A percentile compares a stretch with the other conserved stretches of the same genome.
Conservation (phyloP, 2,329 filamentous ascomycete species). For the Verticillium tricorpus region DNA sequence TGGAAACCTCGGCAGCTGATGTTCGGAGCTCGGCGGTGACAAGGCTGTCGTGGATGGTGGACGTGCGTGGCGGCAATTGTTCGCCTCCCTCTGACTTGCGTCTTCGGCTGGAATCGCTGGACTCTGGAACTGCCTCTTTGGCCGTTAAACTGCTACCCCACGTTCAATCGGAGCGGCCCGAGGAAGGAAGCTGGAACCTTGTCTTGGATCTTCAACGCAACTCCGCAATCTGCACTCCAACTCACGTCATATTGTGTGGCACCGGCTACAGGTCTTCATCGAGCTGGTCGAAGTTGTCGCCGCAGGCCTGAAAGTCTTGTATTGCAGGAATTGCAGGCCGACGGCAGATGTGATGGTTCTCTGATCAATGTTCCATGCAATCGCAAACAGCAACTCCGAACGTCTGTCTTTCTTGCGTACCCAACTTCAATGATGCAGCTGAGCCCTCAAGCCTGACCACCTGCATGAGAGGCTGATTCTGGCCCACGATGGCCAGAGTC, state of each 20-base stretch:
- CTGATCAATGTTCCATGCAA: too few relatives aligned
- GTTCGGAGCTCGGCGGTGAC: neutral
- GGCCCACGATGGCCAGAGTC: neutral
- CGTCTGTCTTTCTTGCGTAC: too few relatives aligned
- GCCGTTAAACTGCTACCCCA: neutral
- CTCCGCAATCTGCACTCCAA: neutral
- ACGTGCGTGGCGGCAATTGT: neutral
- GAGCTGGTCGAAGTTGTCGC: neutral
- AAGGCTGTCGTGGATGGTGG: neutral
- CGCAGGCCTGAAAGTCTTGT: too few relatives aligned
- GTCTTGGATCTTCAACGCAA: neutral
- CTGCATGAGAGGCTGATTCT: neutral
- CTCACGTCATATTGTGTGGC: neutral
- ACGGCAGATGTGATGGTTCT: neutral
- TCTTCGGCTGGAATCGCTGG: neutral
- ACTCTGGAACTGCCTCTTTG: neutral
- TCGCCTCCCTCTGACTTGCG: neutral
- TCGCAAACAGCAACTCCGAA: too few relatives aligned
- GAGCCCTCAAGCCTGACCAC: too few relatives aligned
- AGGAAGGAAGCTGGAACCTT: slow-evolving; percentile 3
- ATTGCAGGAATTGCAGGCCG: too few relatives aligned
- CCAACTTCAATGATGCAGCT: too few relatives aligned
- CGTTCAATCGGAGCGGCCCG: slow-evolving; percentile 2
- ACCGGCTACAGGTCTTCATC: neutral
- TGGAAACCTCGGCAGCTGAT: neutral